Base-by-base conservation (phyloP, 352 stramenopile genomes). In the Aphanomyces cochlioides region DNA sequence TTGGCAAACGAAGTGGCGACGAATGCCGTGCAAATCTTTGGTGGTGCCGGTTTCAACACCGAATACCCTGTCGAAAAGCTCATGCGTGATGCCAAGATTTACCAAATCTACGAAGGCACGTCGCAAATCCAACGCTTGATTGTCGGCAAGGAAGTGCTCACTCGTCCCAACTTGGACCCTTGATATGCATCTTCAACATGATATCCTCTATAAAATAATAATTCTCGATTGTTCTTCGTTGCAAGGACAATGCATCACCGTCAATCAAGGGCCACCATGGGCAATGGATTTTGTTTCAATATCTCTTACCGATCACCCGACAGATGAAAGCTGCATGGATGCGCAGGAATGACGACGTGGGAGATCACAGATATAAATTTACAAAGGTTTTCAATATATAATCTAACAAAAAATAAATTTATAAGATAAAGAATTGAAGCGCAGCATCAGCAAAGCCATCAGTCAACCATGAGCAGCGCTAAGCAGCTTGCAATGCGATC, bases 31-130 rank as follows among this genome's bases (percentile, higher is more conserved):
- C 90, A 96, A 77, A 89, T 97, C 58, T 97, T 96, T 73, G 89
- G 90, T 59, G 90, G 90, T 50, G 87, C 86, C 38, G 90, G 90
- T 8, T 96, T 96, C 74, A 96, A 96, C 79, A 96, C 87, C 0
- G 90, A 97, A 71, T 97, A 96, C 79, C 88, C 86, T 10, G 89
- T 97, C n/a, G 90, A 97, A 75, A 96, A 96, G 78, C 85, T 96
- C 69, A 94, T 95, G 75, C 85, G 90, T 58, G 90, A 97, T 56
- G 85, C 85, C 63, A 96, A 96, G 79, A 96, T 97, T 70, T 96
- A 94, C 75, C 83, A 93, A 74, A 96, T 97, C 72, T 97, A 97
- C 80, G 90, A 97, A 64, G 90, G 90, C 56, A 97, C 90, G 69
- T 94, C 83, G 56, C 88, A 97, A 75, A 96, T 97, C 75, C 88